Evolutionary conservation across 2,329 filamentous ascomycete genomes (phyloP).

Genomic region (Claviceps citrina): DNA sequence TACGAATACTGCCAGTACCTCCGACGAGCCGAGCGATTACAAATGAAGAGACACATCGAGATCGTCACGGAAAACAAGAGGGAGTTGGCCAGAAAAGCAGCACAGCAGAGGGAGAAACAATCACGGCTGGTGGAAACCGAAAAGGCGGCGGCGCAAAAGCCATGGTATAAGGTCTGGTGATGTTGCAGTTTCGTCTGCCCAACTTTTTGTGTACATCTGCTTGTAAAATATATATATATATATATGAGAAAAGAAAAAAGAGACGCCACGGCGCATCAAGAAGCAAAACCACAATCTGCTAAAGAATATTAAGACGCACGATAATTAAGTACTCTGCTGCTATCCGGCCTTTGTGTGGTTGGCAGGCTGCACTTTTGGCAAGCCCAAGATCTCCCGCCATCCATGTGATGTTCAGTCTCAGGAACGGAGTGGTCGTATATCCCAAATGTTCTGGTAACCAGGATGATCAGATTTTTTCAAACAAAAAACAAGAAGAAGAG

Average conservation of each 20-base stretch:
- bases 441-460: neutral
- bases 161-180: slow-evolving; percentile 45
- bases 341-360: neutral
- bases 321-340: too few relatives aligned
- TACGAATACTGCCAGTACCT: slow-evolving; percentile 76
- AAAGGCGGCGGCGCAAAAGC: slow-evolving; percentile 21
- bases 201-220: too few relatives aligned
- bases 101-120: slow-evolving; percentile 24
- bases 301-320: too few relatives aligned
- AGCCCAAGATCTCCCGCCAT: neutral
- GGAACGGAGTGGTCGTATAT: neutral
- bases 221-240: slow-evolving; percentile 1
- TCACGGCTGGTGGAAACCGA: slow-evolving; percentile 18
- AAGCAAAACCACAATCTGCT: too few relatives aligned
- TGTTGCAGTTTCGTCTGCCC: slow-evolving; percentile 2
- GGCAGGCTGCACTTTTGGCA: neutral
- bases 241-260: neutral
- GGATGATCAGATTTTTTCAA: neutral
- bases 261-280: neutral
- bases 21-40: slow-evolving; percentile 57
- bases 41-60: slow-evolving; percentile 76
- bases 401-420: neutral
- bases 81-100: slow-evolving; percentile 29
- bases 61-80: slow-evolving; percentile 36
- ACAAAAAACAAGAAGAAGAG: neutral